phyloP scores from a whole-genome alignment of 768 basidiomycete genomes.

The Boletales sp. region DNA sequence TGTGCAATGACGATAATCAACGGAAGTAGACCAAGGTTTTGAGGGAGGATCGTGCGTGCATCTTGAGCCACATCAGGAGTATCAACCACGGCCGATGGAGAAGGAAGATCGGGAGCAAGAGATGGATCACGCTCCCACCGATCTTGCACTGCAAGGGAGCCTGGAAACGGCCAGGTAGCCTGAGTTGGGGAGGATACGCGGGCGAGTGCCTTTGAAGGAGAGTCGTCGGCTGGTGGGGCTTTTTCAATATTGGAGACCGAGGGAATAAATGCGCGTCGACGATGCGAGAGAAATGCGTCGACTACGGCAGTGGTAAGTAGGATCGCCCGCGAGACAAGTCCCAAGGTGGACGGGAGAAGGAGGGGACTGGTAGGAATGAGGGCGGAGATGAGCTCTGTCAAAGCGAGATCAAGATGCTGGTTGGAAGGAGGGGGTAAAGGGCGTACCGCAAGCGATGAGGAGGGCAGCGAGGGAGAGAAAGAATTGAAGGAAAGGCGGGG shows the following conservation, averaged over 20 bases:
- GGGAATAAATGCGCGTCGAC: not conserved
- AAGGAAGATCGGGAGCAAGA: constrained; percentile 2
- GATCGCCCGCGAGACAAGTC: constrained; percentile 20
- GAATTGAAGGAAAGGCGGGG: constrained; percentile 10
- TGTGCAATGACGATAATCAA: constrained; percentile 20
- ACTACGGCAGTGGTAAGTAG: constrained; percentile 16
- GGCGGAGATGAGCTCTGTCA: constrained; percentile 23
- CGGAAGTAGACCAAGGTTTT: not conserved
- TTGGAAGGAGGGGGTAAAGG: not conserved
- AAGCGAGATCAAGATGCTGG: too few relatives aligned
- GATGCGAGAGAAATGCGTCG: constrained; percentile 6
- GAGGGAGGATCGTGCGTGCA: not conserved
- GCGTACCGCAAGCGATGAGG: constrained; percentile 27
- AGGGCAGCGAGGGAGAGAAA: constrained; percentile 17
- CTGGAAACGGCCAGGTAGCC: constrained; percentile 32
- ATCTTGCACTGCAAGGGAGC: constrained; percentile 20
- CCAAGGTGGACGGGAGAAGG: constrained; percentile 23
- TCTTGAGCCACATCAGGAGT: not conserved
- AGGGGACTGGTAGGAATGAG: constrained; percentile 22
- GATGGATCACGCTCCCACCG: not conserved
- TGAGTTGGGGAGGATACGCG: constrained; percentile 29
- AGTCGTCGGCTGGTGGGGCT: not conserved
- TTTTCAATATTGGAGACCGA: constrained; percentile 15
- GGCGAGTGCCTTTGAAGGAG: constrained; percentile 3
- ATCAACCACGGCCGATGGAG: constrained; percentile 1